These are phyloP conservation scores for Encephalitozoon hellem DNA, from an alignment of 371 early-diverging fungal species.

Conservation along the genomic window DNA sequence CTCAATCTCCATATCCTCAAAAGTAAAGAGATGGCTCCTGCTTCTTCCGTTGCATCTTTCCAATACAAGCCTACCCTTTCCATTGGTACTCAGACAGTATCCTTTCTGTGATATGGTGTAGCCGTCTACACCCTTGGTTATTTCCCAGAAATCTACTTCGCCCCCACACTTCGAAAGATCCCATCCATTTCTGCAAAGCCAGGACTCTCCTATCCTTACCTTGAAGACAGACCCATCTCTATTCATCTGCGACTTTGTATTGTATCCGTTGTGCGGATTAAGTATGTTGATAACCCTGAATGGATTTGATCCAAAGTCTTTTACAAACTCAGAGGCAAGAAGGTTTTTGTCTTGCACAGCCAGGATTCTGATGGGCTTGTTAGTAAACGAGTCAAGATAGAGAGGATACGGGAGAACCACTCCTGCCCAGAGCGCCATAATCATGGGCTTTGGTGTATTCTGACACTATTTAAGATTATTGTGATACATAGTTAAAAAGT, in stretches of 20 bases:
- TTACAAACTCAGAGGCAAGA: background rate
- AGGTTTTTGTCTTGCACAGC: background rate
- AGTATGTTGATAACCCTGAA: background rate
- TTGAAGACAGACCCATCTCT: background rate
- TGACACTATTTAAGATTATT: background rate
- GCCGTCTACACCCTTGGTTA: slow-evolving; percentile 1
- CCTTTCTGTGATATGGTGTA: slow-evolving; percentile 6
- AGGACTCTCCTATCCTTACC: background rate
- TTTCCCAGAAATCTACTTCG: slow-evolving; percentile 10
- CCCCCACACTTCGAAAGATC: background rate
- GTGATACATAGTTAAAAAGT: background rate
- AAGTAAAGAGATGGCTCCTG: slow-evolving; percentile 11
- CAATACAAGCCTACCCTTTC: background rate
- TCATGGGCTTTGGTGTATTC: background rate
- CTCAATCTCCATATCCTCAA: slow-evolving; percentile 22
- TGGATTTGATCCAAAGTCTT: background rate
- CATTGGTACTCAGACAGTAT: background rate
- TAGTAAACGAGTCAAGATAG: background rate
- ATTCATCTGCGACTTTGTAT: background rate
- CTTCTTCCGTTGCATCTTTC: slow-evolving; percentile 1
- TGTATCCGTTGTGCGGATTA: background rate
- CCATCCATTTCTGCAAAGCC: slow-evolving; percentile 1
- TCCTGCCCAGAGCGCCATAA: background rate
- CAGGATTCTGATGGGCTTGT: slow-evolving; percentile 2
- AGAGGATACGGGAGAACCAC: background rate